Base-by-base conservation (phyloP, 208 protist genomes). In the Vickermania spadyakhi region DNA sequence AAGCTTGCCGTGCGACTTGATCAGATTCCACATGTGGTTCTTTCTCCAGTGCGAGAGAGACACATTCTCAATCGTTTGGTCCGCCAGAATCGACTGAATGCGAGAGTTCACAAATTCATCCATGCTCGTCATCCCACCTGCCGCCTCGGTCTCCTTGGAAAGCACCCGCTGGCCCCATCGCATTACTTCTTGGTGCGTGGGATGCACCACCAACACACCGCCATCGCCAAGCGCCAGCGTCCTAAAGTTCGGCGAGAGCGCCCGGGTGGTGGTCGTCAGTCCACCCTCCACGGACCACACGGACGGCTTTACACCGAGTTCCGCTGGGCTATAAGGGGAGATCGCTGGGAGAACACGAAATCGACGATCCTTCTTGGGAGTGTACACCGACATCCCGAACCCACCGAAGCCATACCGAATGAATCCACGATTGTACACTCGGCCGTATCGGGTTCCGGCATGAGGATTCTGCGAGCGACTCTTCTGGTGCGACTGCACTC, bases 351-450 rank as follows among this genome's bases (percentile, higher is more conserved):
- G 27, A 18, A 55, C 56, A 13, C 58, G 60, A 59, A 94, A 91
- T 49, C 57, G 57, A 68, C 87, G 83, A 42, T 94, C 71, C 73
- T 94, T 94, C 70, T 87, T 88, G 0, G 81, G 56, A 27, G 73
- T 79, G 81, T 91, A 94, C n/a, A 86, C 79, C 58, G 80, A 89
- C 74, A 91, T 91, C n/a, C 87, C 87, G 59, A 86, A 94, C 30
- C 87, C 87, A n/a, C 84, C 83, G 57, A 94, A 94, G 50, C 84
- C 83, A 68, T 91, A 94, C 26, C 84, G 83, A 45, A 91, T 75
- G 64, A 94, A 94, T 56, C 84, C 82, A 18, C 84, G 72, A 62
- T 86, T 94, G 73, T 94, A 94, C 60, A 86, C 75, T 52, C 87
- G 87, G n/a, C 87, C 87, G 72, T 71, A 94, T 36, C 87, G 81